These are phyloP conservation scores for Hypoxylon sp. DNA, from an alignment of 2,329 filamentous ascomycete species.

Conservation along the genomic window DNA sequence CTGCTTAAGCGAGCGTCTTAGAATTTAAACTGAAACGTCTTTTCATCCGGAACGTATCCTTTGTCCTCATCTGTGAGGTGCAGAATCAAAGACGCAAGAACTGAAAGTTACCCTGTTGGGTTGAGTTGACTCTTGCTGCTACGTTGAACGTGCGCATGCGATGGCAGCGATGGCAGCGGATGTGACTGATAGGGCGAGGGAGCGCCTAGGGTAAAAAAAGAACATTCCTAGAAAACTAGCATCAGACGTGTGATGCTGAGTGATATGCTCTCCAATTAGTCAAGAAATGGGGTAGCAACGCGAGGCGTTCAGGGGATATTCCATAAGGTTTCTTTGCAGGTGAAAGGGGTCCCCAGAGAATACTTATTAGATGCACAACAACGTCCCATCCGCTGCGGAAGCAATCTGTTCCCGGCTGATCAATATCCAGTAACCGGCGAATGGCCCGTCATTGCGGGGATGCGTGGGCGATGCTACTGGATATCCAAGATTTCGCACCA, in stretches of 20 bases:
- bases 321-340: constrained; percentile 36
- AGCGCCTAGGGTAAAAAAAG: constrained; percentile 11
- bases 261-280: constrained; percentile 36
- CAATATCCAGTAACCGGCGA: constrained; percentile 29
- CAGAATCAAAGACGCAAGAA: constrained; percentile 13
- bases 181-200: constrained; percentile 13
- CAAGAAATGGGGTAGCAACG: constrained; percentile 17
- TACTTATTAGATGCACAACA: constrained; percentile 23
- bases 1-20: constrained; percentile 9
- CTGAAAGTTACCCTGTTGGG: constrained; percentile 4
- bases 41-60: constrained; percentile 7
- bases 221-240: constrained; percentile 18
- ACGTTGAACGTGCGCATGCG: constrained; percentile 30
- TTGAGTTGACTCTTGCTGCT: constrained; percentile 15
- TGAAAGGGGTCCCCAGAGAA: constrained; percentile 25
- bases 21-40: constrained; percentile 23
- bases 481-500: constrained; percentile 10
- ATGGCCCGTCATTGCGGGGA: constrained; percentile 33
- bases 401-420: constrained; percentile 31
- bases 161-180: constrained; percentile 14
- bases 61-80: constrained; percentile 14
- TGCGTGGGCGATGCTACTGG: constrained; percentile 26
- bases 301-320: constrained; percentile 24
- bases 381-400: constrained; percentile 31
- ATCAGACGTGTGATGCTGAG: constrained; percentile 26